A percentile compares a stretch with the other conserved stretches of the same genome.
These are phyloP conservation scores for Crucihimalaya himalaica DNA, from an alignment of 345 rosid genomes.

Conservation along the genomic window DNA sequence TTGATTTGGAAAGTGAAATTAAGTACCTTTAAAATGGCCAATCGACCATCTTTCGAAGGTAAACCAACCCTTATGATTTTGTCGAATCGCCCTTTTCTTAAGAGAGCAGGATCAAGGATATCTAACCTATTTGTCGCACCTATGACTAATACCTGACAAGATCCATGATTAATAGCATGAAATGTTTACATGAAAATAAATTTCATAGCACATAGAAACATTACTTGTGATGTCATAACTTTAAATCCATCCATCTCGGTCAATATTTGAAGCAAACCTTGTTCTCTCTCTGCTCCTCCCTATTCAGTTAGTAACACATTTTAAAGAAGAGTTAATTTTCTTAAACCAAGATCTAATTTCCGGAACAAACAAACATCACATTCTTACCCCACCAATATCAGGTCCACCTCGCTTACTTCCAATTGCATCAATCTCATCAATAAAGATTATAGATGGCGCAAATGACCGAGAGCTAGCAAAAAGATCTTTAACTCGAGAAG, in stretches of 20 bases:
- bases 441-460: slow-evolving; percentile 92
- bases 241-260: slow-evolving; percentile 99
- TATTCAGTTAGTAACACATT: slow-evolving; percentile 36
- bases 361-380: background rate
- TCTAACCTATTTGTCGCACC: slow-evolving; percentile 98
- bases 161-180: slow-evolving; percentile 29
- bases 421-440: slow-evolving; percentile 98
- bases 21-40: slow-evolving; percentile 82
- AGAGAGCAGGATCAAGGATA: slow-evolving; percentile 91
- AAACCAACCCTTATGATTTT: slow-evolving; percentile 93
- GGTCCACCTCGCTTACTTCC: slow-evolving; percentile 99
- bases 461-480: slow-evolving; percentile 88
- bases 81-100: slow-evolving; percentile 98
- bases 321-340: background rate
- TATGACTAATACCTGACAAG: slow-evolving; percentile 82
- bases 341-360: background rate
- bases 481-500: slow-evolving; percentile 98
- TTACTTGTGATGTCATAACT: slow-evolving; percentile 85
- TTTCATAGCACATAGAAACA: slow-evolving; percentile 24
- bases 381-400: slow-evolving; percentile 93
- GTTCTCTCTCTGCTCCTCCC: slow-evolving; percentile 99
- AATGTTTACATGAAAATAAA: background rate
- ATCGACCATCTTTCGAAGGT: slow-evolving; percentile 91
- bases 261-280: slow-evolving; percentile 94
- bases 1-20: background rate